These are phyloP conservation scores for Coemansia pectinata DNA, from an alignment of 192 early-diverging fungal species.

Conservation along the genomic window DNA sequence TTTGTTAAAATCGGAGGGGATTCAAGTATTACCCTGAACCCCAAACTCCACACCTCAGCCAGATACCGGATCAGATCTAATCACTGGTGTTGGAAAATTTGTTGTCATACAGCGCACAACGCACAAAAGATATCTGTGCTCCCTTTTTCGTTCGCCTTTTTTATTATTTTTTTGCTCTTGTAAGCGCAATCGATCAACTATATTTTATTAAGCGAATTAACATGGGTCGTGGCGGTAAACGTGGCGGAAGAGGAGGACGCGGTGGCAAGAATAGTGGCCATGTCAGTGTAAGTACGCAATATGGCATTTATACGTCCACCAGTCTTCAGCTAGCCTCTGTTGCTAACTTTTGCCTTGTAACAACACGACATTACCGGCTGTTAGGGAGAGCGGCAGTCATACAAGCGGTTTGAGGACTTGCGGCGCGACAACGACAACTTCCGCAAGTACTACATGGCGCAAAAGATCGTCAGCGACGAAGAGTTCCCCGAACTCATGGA, in stretches of 20 bases:
- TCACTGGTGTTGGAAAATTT: neutral
- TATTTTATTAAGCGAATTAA: neutral
- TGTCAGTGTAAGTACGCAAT: slow-evolving; percentile 27
- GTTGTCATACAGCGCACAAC: no score
- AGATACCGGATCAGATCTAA: slow-evolving; percentile 1
- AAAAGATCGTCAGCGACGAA: slow-evolving; percentile 68
- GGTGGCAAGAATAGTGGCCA: slow-evolving; percentile 16
- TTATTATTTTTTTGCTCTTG: neutral
- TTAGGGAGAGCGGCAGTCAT: slow-evolving; percentile 45
- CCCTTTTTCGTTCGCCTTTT: neutral
- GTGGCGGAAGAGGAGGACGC: slow-evolving; percentile 17
- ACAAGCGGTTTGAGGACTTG: slow-evolving; percentile 50
- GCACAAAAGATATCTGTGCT: neutral
- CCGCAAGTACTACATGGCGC: slow-evolving; percentile 53
- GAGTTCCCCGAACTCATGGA: slow-evolving; percentile 82
- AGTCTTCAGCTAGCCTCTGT: neutral
- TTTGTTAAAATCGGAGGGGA: neutral
- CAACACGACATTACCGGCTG: neutral
- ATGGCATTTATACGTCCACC: neutral
- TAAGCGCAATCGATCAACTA: neutral
- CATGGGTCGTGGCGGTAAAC: slow-evolving; percentile 22
- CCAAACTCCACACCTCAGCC: neutral
- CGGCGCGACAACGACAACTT: slow-evolving; percentile 52
- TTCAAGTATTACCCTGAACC: neutral
- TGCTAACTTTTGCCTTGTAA: neutral